Conservation (phyloP, 129 eudicot species). For the Arctium minus region DNA sequence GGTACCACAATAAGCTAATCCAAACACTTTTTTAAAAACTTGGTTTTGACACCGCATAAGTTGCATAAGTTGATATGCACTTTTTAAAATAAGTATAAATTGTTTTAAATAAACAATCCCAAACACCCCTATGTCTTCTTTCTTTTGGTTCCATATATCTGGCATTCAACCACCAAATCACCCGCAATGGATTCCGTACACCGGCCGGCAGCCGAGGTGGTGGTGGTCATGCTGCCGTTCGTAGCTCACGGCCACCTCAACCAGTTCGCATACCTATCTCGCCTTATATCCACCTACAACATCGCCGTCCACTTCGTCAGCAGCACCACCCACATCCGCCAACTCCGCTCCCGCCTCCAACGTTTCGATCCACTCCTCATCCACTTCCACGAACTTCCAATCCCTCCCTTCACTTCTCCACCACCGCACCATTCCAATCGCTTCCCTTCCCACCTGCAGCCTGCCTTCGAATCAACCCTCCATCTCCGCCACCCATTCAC, state of each 20-base stretch:
- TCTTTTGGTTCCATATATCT: not conserved
- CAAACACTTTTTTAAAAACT: too few relatives aligned
- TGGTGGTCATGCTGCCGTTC: not conserved
- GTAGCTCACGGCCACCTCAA: not conserved
- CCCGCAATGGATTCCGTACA: not conserved
- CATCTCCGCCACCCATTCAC: not conserved
- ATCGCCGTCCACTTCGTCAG: not conserved
- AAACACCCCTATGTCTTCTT: not conserved
- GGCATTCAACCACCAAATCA: not conserved
- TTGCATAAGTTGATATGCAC: too few relatives aligned
- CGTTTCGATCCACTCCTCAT: not conserved
- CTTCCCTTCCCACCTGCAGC: not conserved
- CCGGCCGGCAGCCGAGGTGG: not conserved
- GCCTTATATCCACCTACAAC: not conserved
- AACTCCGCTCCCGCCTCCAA: not conserved
- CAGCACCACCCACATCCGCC: conserved; percentile 1
- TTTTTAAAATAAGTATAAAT: too few relatives aligned
- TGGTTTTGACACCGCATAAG: too few relatives aligned
- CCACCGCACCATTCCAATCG: not conserved
- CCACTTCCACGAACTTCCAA: not conserved
- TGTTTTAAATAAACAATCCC: too few relatives aligned
- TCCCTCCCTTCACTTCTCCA: not conserved
- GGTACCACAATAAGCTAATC: too few relatives aligned
- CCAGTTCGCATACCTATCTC: not conserved
- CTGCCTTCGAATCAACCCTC: not conserved